phyloP scores from a whole-genome alignment of 2,329 filamentous ascomycete species.

The Colletotrichum tofieldiae region DNA sequence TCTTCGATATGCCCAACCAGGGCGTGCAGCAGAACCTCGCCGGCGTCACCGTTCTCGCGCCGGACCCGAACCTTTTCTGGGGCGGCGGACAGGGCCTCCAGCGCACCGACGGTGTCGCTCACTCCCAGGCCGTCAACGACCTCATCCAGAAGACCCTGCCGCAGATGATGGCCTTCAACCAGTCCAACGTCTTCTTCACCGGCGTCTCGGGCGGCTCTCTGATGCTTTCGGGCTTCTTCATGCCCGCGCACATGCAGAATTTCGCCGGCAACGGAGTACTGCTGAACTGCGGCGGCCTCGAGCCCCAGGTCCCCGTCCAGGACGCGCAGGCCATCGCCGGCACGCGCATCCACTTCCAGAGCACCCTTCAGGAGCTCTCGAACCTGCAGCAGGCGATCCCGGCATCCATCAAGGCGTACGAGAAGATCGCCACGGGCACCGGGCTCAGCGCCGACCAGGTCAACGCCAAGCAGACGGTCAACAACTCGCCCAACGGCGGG shows the following conservation, averaged over 20 bases:
- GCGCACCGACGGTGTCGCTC: conserved; percentile 69
- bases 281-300: conserved; percentile 69
- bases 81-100: conserved; percentile 67
- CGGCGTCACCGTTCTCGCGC: conserved; percentile 69
- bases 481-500: conserved; percentile 69
- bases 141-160: conserved; percentile 66
- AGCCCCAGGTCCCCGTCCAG: conserved; percentile 67
- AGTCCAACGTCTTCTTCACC: conserved; percentile 68
- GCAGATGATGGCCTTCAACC: conserved; percentile 68
- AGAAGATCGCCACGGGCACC: conserved; percentile 60
- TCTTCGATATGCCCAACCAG: conserved; percentile 72
- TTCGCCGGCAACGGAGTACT: conserved; percentile 67
- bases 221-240: conserved; percentile 70
- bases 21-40: conserved; percentile 65
- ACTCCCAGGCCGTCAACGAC: conserved; percentile 70
- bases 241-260: conserved; percentile 69
- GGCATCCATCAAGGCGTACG: conserved; percentile 65
- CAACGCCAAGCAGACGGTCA: conserved; percentile 69
- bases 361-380: conserved; percentile 65
- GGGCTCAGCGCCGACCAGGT: conserved; percentile 63
- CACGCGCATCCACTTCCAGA: conserved; percentile 71
- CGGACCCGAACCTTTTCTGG: conserved; percentile 71
- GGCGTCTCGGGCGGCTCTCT: conserved; percentile 71
- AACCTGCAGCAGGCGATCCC: conserved; percentile 67
- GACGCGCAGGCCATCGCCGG: conserved; percentile 59